phyloP scores from a whole-genome alignment of 805 yeast species.

The Sungouiozyma ichnusensis region DNA sequence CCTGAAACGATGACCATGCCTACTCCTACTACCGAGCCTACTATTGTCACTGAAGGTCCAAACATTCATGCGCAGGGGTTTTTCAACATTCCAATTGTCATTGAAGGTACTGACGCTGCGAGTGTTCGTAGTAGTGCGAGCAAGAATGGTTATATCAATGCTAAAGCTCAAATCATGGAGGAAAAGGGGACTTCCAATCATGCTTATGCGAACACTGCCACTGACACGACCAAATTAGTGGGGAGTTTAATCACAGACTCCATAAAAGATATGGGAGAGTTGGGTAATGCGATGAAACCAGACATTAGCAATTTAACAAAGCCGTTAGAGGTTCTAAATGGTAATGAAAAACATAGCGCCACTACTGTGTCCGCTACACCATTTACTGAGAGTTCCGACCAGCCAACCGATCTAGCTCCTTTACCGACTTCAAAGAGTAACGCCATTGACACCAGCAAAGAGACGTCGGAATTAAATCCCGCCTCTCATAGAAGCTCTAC shows the following conservation, averaged over 20 bases:
- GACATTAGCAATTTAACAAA: background rate
- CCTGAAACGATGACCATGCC: background rate
- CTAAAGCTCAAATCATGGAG: background rate
- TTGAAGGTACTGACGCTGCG: constrained; percentile 1
- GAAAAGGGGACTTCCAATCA: background rate
- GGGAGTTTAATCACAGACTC: background rate
- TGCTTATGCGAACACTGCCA: background rate
- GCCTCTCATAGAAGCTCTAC: background rate
- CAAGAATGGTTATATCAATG: background rate
- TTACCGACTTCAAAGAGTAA: background rate
- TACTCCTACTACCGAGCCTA: background rate
- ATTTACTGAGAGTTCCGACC: background rate
- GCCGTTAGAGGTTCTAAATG: background rate
- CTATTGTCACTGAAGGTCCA: background rate
- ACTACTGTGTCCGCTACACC: background rate
- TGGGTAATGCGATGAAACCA: background rate
- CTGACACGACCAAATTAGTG: background rate
- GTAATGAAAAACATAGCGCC: background rate
- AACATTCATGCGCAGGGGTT: constrained; percentile 1
- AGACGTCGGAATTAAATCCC: background rate
- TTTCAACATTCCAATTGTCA: constrained; percentile 1
- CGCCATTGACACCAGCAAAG: background rate
- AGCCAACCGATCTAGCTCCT: background rate
- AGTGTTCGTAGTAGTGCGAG: background rate
- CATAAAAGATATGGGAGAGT: background rate